Conservation (phyloP, 768 basidiomycete genomes). For the Termitomyces sp. region DNA sequence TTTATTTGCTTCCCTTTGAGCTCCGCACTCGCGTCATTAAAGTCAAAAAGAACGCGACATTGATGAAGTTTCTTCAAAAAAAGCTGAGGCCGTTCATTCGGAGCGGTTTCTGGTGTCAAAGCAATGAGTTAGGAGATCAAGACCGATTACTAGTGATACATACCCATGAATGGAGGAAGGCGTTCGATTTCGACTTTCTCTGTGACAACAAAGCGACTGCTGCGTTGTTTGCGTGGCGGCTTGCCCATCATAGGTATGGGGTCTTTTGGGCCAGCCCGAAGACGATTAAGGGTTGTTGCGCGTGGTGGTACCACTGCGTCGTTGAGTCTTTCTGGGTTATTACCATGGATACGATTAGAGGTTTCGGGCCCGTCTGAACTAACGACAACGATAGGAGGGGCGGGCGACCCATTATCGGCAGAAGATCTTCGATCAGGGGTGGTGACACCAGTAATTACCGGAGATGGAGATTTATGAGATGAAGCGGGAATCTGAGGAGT, state of each 20-base stretch:
- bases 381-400: constrained; percentile 85
- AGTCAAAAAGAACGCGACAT: constrained; percentile 96
- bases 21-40: constrained; percentile 95
- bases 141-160: constrained; percentile 19
- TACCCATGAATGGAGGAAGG: constrained; percentile 85
- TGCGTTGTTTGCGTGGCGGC: constrained; percentile 95
- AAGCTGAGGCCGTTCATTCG: constrained; percentile 80
- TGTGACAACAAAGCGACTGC: constrained; percentile 92
- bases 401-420: constrained; percentile 38
- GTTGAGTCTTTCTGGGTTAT: constrained; percentile 47
- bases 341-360: constrained; percentile 32
- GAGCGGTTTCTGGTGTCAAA: constrained; percentile 67
- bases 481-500: constrained; percentile 34
- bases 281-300: constrained; percentile 62
- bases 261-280: constrained; percentile 85
- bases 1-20: constrained; percentile 98
- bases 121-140: constrained; percentile 4
- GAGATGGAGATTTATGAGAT: constrained; percentile 37
- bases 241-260: constrained; percentile 96
- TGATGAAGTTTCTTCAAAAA: constrained; percentile 95
- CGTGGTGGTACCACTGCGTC: constrained; percentile 55
- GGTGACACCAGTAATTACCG: constrained; percentile 30
- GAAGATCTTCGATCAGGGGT: constrained; percentile 58
- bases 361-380: constrained; percentile 62
- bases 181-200: constrained; percentile 97